Base-by-base conservation (phyloP, 768 basidiomycete species). In the Podaxis sp. region DNA sequence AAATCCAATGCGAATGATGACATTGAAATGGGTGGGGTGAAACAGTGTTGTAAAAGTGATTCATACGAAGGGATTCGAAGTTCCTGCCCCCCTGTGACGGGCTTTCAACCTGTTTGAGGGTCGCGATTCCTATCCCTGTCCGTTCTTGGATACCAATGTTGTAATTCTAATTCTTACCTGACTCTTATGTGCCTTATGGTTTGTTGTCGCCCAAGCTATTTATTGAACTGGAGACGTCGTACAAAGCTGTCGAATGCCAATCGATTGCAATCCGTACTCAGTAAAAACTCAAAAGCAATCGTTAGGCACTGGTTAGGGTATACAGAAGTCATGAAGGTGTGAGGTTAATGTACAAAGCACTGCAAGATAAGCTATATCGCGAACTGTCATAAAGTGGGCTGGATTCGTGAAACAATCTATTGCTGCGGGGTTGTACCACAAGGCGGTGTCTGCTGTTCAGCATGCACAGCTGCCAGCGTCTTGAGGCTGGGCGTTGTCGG, bases 391-490 rank as follows among this genome's bases (percentile, higher is more conserved):
- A 15, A 30, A 36, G 7, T 26, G 4, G 10, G 51, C 15, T 20
- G 26, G 33, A 17, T 44, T 40, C 41, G 40, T 54, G 38, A 20
- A 15, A 51, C 49, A 28, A 40, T 58, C 30, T 6, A 6, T 33
- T 46, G 26, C 5, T 10, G 41, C 28, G 24, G 4, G 40, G 11
- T 17, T 13, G 44, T n/a, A 28, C 44, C 57, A 50, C 57, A n/a
- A 53, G 40, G 51, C 50, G 1, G 20, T 6, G 12, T 30, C 30
- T 51, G 28, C 5, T 24, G 20, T 50, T 56, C 24, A 77, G 65
- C 76, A 77, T 40, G 68, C 63, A 63, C 77, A 77, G 7, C 74
- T 70, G 8, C 71, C 62, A 37, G 68, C 65, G 1, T 63, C 60
- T 40, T 65, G 57, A 30, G 56, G 52, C 17, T 65, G 48, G 17